Percentiles rank a stretch among this genome's conserved stretches.
phyloP scores from a whole-genome alignment of 2,329 filamentous ascomycete genomes.

The Plenodomus tracheiphilus region DNA sequence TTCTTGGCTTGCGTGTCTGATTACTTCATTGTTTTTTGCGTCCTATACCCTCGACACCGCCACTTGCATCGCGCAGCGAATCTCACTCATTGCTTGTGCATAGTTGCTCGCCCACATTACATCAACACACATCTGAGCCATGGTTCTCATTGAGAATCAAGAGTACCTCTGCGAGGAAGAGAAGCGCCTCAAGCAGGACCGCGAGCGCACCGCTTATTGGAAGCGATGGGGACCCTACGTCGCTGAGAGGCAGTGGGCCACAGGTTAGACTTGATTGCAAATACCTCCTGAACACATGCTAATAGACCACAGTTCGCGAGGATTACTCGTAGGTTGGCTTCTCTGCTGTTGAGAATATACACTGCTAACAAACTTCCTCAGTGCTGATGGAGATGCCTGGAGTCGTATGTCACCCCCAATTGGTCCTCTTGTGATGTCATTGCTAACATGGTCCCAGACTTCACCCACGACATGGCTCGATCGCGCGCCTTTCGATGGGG shows the following conservation, averaged over 20 bases:
- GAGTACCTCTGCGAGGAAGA: slow-evolving; percentile 90
- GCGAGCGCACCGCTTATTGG: slow-evolving; percentile 86
- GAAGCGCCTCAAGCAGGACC: slow-evolving; percentile 83
- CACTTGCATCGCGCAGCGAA: slow-evolving; percentile 19
- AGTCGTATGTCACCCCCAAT: slow-evolving; percentile 67
- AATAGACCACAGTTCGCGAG: slow-evolving; percentile 69
- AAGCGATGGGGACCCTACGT: slow-evolving; percentile 98
- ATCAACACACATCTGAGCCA: slow-evolving; percentile 45
- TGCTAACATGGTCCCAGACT: slow-evolving; percentile 64
- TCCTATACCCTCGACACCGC: slow-evolving; percentile 27
- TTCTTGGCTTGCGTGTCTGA: slow-evolving; percentile 9
- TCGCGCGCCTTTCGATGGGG: slow-evolving; percentile 92
- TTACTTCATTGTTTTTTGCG: slow-evolving; percentile 22
- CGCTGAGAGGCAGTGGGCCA: slow-evolving; percentile 93
- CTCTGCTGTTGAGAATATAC: slow-evolving; percentile 6
- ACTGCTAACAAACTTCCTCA: slow-evolving; percentile 44
- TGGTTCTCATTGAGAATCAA: slow-evolving; percentile 89
- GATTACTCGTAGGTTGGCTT: slow-evolving; percentile 72
- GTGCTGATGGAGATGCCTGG: slow-evolving; percentile 89
- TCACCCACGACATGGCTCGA: slow-evolving; percentile 88
- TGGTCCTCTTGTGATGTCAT: not conserved
- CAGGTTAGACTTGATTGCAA: slow-evolving; percentile 59
- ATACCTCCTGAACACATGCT: slow-evolving; percentile 19
- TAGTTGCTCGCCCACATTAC: slow-evolving; percentile 6
- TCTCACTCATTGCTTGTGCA: slow-evolving; percentile 10